Base-by-base conservation (phyloP, 2,329 filamentous ascomycete genomes). In the Triangularia verruculosa region DNA sequence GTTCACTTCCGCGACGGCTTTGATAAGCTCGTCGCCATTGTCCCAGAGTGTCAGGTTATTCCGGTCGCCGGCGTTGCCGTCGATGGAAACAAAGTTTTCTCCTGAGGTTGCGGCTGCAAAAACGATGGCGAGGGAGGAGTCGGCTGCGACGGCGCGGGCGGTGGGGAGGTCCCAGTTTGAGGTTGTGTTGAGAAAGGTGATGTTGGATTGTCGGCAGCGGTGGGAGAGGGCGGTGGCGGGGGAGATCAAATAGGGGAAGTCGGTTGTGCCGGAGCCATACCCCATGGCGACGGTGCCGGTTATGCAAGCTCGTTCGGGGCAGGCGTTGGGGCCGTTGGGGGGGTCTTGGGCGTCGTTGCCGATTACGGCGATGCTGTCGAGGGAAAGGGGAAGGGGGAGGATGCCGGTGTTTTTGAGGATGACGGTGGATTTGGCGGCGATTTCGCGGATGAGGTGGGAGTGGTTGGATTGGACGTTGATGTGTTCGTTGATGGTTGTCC, bases 251-350 rank as follows among this genome's bases (percentile, higher is more conserved):
- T 95, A 96, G 3, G 90, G 89, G 65, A 92, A 93, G 24, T 96
- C 86, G 2, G 91, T 92, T 0, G 92, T 87, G 1, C 93, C 93
- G 9, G 90, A 94, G 12, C 93, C 93, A 91, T 92, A 97, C 7
- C 92, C 93, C 59, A 89, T 89, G 1, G 86, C 91, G 8, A 97
- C 79, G 0, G 92, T 95, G 1, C 92, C 93, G 65, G 89, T 86
- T 72, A 96, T 94, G 75, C 93, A 97, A 57, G 84, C 88, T 52
- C 91, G 85, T 72, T 97, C 92, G 1, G 77, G 69, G 73, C 93
- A 97, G 4, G 81, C 81, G 71, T 97, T 97, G 3, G 89, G 86
- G 0, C 92, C 92, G 12, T 85, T 87, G 4, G 84, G 79, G 20
- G 86, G 72, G 27, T 75, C 74, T 52, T 76, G 88, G 20, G 89